phyloP scores from a whole-genome alignment of 495 filamentous ascomycete species.

The Tuber magnatum region DNA sequence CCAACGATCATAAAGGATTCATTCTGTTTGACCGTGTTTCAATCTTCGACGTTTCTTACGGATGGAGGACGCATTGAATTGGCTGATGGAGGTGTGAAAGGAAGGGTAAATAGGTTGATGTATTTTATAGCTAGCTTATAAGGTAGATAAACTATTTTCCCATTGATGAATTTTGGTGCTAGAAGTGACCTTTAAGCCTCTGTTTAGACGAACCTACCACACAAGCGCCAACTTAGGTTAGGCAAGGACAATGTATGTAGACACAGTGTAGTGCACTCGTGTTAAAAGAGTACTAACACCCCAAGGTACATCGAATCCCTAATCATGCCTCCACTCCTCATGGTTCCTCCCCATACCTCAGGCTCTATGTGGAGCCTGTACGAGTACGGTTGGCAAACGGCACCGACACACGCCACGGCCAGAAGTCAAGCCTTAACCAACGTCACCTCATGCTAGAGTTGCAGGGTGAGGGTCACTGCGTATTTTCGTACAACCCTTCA shows the following conservation, averaged over 20 bases:
- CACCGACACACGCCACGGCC: neutral
- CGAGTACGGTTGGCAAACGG: too few relatives aligned
- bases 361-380: neutral
- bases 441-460: neutral
- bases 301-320: neutral
- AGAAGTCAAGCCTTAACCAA: neutral
- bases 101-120: slow-evolving; percentile 2
- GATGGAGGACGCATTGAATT: neutral
- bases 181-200: neutral
- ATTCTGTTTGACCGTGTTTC: neutral
- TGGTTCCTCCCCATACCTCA: neutral
- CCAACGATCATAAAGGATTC: neutral
- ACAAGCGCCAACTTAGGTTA: neutral
- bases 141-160: slow-evolving; percentile 2
- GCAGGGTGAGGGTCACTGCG: neutral
- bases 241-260: neutral
- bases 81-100: neutral
- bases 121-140: slow-evolving; percentile 3
- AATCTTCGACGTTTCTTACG: slow-evolving; percentile 6
- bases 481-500: neutral
- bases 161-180: neutral
- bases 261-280: neutral
- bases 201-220: neutral
- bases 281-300: neutral
- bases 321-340: neutral